Conservation (phyloP, 768 basidiomycete genomes). For the Hygrocybe punicea region DNA sequence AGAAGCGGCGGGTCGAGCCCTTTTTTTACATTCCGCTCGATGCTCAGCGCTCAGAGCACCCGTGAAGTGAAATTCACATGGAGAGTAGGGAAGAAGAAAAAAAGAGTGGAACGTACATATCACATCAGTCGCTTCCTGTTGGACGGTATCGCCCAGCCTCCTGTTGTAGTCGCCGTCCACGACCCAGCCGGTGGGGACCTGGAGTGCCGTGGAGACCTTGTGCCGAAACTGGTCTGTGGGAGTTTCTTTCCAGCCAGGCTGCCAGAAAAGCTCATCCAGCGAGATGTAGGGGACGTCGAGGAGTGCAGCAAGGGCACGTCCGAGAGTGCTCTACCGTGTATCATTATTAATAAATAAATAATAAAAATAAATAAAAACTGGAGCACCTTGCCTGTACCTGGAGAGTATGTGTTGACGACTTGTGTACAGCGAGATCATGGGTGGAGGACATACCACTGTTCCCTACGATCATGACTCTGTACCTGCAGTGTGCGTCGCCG, state of each 20-base stretch:
- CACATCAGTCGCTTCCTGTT: slow-evolving; percentile 45
- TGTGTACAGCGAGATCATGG: neutral
- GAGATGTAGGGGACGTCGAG: slow-evolving; percentile 46
- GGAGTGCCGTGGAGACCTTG: slow-evolving; percentile 29
- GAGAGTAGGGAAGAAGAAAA: neutral
- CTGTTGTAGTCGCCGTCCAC: slow-evolving; percentile 47
- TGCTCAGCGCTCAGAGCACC: too few relatives aligned
- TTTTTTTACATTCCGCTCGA: slow-evolving; percentile 23
- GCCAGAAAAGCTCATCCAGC: slow-evolving; percentile 48
- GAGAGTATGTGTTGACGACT: neutral
- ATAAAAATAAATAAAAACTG: neutral
- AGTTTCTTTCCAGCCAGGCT: slow-evolving; percentile 45
- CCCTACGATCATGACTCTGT: slow-evolving; percentile 47
- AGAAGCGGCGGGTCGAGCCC: slow-evolving; percentile 67
- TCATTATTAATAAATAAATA: neutral
- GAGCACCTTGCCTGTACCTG: slow-evolving; percentile 29
- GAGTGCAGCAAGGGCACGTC: slow-evolving; percentile 38
- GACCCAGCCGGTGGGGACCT: slow-evolving; percentile 46
- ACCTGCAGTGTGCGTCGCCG: slow-evolving; percentile 46
- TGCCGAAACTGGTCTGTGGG: slow-evolving; percentile 30
- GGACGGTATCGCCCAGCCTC: slow-evolving; percentile 32
- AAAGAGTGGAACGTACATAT: slow-evolving; percentile 46
- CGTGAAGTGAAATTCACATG: neutral
- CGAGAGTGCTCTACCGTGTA: slow-evolving; percentile 47
- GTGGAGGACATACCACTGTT: slow-evolving; percentile 45